These are phyloP conservation scores for Claviceps spartinae DNA, from an alignment of 2,329 filamentous ascomycete species.

Conservation along the genomic window DNA sequence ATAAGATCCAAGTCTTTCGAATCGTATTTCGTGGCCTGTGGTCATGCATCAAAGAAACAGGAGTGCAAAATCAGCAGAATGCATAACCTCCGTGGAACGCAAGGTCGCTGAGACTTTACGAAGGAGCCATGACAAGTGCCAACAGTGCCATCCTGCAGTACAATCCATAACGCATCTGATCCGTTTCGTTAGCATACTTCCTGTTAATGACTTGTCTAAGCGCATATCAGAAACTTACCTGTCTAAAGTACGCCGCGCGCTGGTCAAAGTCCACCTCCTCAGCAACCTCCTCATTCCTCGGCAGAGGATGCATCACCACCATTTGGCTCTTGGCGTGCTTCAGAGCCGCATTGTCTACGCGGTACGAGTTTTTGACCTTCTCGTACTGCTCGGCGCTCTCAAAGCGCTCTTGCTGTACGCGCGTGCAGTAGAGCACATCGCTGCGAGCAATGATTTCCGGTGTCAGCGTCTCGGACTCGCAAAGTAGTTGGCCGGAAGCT, in stretches of 20 bases:
- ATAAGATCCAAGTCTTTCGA: background rate
- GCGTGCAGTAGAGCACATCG: slow-evolving; percentile 93
- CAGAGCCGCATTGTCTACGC: slow-evolving; percentile 81
- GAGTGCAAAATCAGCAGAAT: background rate
- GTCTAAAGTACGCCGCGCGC: slow-evolving; percentile 93
- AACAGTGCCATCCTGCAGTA: slow-evolving; percentile 97
- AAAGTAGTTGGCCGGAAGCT: slow-evolving; percentile 59
- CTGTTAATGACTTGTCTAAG: background rate
- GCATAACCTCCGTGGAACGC: background rate
- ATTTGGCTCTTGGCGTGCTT: slow-evolving; percentile 86
- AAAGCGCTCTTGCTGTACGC: slow-evolving; percentile 94
- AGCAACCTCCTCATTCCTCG: slow-evolving; percentile 81
- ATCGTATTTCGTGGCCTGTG: background rate
- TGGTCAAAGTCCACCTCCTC: slow-evolving; percentile 98
- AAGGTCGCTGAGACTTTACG: background rate
- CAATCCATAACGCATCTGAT: slow-evolving; percentile 88
- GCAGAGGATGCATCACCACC: slow-evolving; percentile 90
- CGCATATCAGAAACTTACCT: slow-evolving; percentile 51
- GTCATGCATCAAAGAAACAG: background rate
- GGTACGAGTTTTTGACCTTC: slow-evolving; percentile 72
- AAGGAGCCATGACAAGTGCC: slow-evolving; percentile 65
- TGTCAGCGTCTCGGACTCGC: slow-evolving; percentile 66
- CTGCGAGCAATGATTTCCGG: slow-evolving; percentile 74
- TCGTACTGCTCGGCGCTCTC: slow-evolving; percentile 70
- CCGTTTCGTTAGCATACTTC: background rate